phyloP scores from a whole-genome alignment of 169 alveolate genomes.

The Eimeria praecox region DNA sequence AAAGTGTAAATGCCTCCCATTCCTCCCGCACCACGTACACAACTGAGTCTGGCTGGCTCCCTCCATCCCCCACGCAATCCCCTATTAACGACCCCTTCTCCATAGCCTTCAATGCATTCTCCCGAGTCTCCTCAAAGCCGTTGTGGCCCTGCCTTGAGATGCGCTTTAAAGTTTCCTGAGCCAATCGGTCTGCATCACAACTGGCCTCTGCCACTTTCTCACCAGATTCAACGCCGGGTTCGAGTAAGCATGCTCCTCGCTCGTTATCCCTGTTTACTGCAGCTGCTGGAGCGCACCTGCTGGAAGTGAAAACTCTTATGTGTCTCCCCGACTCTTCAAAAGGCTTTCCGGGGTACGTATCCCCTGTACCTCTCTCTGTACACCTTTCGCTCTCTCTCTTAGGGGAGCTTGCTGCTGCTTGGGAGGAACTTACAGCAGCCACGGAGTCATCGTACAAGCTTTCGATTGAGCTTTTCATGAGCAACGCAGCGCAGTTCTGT shows the following conservation, averaged over 20 bases:
- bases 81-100: background rate
- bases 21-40: conserved; percentile 46
- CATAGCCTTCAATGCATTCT: background rate
- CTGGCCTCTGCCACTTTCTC: background rate
- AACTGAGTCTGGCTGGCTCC: background rate
- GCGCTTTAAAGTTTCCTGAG: background rate
- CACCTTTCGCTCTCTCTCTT: background rate
- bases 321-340: background rate
- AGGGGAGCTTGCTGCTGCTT: background rate
- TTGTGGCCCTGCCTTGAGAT: background rate
- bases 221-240: background rate
- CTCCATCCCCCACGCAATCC: background rate
- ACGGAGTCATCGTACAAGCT: conserved; percentile 48
- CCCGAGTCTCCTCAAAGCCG: conserved; percentile 7
- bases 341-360: background rate
- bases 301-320: background rate
- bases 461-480: conserved; percentile 31
- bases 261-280: background rate
- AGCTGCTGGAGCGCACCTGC: background rate
- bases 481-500: conserved; percentile 12
- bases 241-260: too few relatives aligned
- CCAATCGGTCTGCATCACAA: background rate
- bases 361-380: background rate
- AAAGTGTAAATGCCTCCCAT: conserved; percentile 38
- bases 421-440: conserved; percentile 25